phyloP scores from a whole-genome alignment of 202 grass and related monocot species.

The Dendrocalamus latiflorus region DNA sequence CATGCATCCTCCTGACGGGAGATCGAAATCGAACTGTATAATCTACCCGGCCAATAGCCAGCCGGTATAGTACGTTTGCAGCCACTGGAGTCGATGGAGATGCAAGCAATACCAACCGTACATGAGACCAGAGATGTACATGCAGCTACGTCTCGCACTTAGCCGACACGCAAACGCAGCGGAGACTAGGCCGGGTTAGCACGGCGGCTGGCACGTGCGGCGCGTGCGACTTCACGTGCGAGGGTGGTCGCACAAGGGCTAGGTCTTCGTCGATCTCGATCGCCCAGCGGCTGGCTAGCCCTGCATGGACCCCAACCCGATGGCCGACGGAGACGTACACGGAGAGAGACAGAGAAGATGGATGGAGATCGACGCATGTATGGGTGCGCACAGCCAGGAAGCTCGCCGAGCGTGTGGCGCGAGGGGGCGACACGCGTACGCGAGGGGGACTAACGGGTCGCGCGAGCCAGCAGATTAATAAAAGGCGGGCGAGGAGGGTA shows the following conservation, averaged over 20 bases:
- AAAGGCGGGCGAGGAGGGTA: background rate
- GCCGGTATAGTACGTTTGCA: background rate
- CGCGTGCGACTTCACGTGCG: slow-evolving; percentile 16
- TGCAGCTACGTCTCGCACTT: background rate
- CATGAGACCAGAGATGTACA: background rate
- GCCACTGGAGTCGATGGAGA: background rate
- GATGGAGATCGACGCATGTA: background rate
- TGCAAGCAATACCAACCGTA: background rate
- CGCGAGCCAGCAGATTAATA: too few relatives aligned
- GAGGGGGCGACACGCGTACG: background rate
- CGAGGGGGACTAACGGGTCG: background rate
- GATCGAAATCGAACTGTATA: background rate
- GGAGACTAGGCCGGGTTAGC: too few relatives aligned
- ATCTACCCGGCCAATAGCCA: too few relatives aligned
- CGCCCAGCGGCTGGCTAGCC: background rate
- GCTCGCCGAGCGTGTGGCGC: background rate
- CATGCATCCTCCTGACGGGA: too few relatives aligned
- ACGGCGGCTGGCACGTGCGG: background rate
- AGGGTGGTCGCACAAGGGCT: too few relatives aligned
- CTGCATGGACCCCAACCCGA: background rate
- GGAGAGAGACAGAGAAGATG: background rate
- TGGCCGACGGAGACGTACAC: background rate
- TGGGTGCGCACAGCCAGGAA: background rate
- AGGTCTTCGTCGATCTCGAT: background rate
- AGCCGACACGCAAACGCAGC: too few relatives aligned